A percentile compares a stretch with the other conserved stretches of the same genome.
Conservation (phyloP, 306 rosid genomes). For the Vigna trinervia region DNA sequence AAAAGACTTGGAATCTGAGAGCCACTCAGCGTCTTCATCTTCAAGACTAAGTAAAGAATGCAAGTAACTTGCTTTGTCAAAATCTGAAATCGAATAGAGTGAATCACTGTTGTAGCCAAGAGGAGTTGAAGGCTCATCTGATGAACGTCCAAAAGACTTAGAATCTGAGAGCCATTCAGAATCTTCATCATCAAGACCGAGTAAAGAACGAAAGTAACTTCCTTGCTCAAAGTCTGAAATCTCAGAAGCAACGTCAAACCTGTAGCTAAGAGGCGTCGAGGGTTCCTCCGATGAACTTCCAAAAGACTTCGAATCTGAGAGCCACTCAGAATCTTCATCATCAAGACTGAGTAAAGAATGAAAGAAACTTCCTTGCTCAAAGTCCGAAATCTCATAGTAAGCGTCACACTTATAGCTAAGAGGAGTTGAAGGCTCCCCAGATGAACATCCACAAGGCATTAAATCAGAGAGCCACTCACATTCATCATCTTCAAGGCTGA, state of each 20-base stretch:
- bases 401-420: neutral
- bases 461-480: neutral
- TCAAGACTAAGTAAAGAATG: conserved; percentile 54
- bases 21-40: conserved; percentile 18
- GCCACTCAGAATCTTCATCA: neutral
- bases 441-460: neutral
- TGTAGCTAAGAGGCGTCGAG: conserved; percentile 10
- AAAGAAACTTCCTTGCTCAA: neutral
- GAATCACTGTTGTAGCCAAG: conserved; percentile 34
- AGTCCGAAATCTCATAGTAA: conserved; percentile 2
- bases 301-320: neutral
- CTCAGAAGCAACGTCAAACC: conserved; percentile 15
- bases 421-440: neutral
- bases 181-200: conserved; percentile 49
- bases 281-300: neutral
- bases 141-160: neutral
- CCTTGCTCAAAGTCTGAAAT: conserved; percentile 41
- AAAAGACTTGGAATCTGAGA: neutral
- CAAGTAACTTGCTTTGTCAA: conserved; percentile 30
- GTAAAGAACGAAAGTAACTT: conserved; percentile 46
- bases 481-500: conserved; percentile 56
- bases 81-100: conserved; percentile 31
- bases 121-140: conserved; percentile 39
- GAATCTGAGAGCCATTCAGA: conserved; percentile 7
- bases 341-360: conserved; percentile 12